phyloP scores from a whole-genome alignment of 148 eudicot genomes.

The Bassia scoparia region DNA sequence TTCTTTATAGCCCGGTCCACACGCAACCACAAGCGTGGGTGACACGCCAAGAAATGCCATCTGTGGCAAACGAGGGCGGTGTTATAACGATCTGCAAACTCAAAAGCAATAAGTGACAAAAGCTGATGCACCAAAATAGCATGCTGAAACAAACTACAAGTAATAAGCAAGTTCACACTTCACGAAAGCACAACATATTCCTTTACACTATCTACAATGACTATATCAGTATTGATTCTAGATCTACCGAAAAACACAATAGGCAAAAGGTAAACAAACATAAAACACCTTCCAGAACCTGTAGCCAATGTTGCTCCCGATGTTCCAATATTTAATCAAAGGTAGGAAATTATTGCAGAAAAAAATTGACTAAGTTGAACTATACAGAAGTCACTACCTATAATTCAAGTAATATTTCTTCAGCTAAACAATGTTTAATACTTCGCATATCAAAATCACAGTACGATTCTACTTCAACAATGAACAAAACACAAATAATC shows the following conservation, averaged over 20 bases:
- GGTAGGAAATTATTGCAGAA: too few species aligned
- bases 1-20: conserved; percentile 70
- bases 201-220: not conserved
- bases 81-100: conserved; percentile 99
- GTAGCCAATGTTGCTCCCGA: too few species aligned
- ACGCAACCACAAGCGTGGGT: conserved; percentile 91
- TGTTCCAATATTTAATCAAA: too few species aligned
- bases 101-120: conserved; percentile 54
- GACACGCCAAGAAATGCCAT: conserved; percentile 96
- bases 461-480: too few species aligned
- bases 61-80: conserved; percentile 99
- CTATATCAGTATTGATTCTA: not conserved
- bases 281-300: too few species aligned
- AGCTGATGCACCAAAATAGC: conserved; percentile 26
- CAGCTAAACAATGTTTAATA: too few species aligned
- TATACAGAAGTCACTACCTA: too few species aligned
- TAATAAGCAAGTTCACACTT: not conserved
- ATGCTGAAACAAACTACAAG: conserved; percentile 13
- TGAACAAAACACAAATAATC: too few species aligned
- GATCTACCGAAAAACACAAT: not conserved
- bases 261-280: too few species aligned
- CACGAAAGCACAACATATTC: conserved; percentile 9
- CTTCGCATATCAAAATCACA: too few species aligned
- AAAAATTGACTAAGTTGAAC: too few species aligned
- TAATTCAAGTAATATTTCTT: too few species aligned